These are phyloP conservation scores for Conoideocrella luteorostrata DNA, from an alignment of 2,329 filamentous ascomycete species.

Conservation along the genomic window DNA sequence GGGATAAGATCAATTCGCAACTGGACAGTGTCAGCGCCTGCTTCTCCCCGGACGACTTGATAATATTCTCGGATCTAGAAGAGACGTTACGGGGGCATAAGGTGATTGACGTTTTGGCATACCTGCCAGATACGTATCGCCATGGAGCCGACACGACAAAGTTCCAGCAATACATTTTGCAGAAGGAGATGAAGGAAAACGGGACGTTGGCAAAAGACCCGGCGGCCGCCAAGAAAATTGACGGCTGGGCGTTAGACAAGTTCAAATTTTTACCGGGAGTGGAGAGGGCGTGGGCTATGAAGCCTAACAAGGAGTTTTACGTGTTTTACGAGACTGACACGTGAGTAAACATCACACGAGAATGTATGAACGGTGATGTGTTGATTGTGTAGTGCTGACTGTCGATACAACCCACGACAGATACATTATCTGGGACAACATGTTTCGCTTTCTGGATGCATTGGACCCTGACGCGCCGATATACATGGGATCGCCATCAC, in stretches of 20 bases:
- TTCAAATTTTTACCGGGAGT: conserved; percentile 46
- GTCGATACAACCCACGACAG: no score
- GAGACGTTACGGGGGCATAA: conserved; percentile 35
- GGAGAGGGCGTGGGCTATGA: conserved; percentile 33
- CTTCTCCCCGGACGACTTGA: conserved; percentile 32
- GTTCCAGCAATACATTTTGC: conserved; percentile 34
- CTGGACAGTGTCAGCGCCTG: conserved; percentile 46
- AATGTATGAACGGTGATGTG: no score
- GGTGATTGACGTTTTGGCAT: conserved; percentile 35
- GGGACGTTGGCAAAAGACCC: conserved; percentile 25
- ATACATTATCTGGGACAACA: conserved; percentile 14
- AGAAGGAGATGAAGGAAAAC: conserved; percentile 27
- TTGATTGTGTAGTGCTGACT: no score
- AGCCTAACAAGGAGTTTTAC: conserved; percentile 38
- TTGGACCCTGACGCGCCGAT: conserved; percentile 17
- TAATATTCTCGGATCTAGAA: conserved; percentile 46
- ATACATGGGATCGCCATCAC: conserved; percentile 20
- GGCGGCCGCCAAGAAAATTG: conserved; percentile 25
- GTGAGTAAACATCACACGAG: no score
- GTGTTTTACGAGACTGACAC: conserved; percentile 45
- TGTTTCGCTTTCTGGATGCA: conserved; percentile 11
- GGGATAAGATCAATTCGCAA: conserved; percentile 30
- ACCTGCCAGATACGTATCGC: conserved; percentile 23
- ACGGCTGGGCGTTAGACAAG: conserved; percentile 42
- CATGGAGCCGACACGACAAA: conserved; percentile 25